Evolutionary conservation across 495 filamentous ascomycete genomes (phyloP).

Genomic region (Mytilinidion resinicola): DNA sequence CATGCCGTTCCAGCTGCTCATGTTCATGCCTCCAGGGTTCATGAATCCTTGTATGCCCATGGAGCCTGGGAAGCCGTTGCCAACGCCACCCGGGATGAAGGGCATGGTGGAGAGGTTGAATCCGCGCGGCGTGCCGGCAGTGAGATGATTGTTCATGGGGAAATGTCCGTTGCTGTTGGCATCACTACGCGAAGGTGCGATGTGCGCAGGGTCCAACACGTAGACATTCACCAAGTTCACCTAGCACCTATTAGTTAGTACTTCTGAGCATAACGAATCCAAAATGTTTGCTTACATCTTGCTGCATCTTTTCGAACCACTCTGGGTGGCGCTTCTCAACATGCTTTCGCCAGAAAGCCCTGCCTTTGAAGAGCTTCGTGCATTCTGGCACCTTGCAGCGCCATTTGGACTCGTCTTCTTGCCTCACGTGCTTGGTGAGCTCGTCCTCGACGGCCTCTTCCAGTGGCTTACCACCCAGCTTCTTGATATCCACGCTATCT

Average conservation of each 20-base stretch:
- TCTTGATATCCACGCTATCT: constrained; percentile 72
- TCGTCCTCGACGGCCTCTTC: constrained; percentile 86
- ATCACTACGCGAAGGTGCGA: constrained; percentile 85
- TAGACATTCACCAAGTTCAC: constrained; percentile 86
- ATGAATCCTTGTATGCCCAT: constrained; percentile 46
- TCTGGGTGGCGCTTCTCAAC: constrained; percentile 92
- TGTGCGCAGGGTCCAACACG: constrained; percentile 85
- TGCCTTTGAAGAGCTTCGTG: constrained; percentile 93
- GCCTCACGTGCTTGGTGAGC: constrained; percentile 79
- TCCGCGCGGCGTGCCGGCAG: constrained; percentile 81
- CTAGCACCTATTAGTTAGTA: constrained; percentile 39
- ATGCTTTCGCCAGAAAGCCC: constrained; percentile 95
- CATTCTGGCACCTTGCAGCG: constrained; percentile 95
- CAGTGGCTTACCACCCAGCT: constrained; percentile 81
- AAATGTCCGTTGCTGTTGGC: constrained; percentile 98
- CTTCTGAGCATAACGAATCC: constrained; percentile 6
- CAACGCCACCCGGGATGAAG: constrained; percentile 9
- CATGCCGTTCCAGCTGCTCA: constrained; percentile 13
- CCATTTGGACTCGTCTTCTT: constrained; percentile 94
- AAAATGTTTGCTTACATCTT: constrained; percentile 59
- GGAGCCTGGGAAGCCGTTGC: constrained; percentile 37
- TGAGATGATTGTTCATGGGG: constrained; percentile 64
- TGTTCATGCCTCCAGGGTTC: constrained; percentile 39
- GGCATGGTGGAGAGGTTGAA: constrained; percentile 79
- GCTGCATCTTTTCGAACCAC: constrained; percentile 73